Evolutionary conservation across 768 basidiomycete genomes (phyloP), one percentile per base, ranked within the genome.

Genomic region (Mycena galericulata): DNA sequence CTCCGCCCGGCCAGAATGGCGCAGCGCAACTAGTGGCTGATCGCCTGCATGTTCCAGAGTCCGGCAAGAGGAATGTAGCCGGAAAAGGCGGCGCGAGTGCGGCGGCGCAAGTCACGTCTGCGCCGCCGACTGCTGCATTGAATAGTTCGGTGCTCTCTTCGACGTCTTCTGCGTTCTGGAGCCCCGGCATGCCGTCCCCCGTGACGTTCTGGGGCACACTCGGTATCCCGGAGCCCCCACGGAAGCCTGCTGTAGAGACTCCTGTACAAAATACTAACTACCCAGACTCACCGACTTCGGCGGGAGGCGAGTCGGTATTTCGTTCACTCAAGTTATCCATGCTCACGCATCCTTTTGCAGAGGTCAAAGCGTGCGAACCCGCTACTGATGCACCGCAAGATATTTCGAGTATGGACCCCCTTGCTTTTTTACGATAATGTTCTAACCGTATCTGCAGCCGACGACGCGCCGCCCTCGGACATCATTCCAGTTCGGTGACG

Each of bases 1-100:
- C 92, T 1, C 89, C 92, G 22, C 80, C 75, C 1, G 78, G 82
- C 38, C 80, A 76, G 54, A 79, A 74, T 18, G 78, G 86, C 61
- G 73, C 80, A 18, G 80, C 76, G 15, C 80, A 83, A 41, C 81
- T 73, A 65, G 79, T 87, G 34, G 87, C 86, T 2, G 84, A 86
- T 15, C 80, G 83, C 24, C 71, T 88, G 54, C 83, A 87, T 69
- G 78, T 87, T 15, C 83, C 82, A 14, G 79, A 78, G 64, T 76
- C 73, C 20, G 77, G 81, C 14, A 77, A 71, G 40, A 78, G 80
- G 14, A 77, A 79, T 1, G 79, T 12, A 69, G 77, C 17, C 76
- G 73, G 49, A 26, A 68, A 45, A 36, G 27, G 50, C 6, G 34
- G 34, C 34, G 8, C 34, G 24, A 32, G 22, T 43, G 65, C 45